Conservation (phyloP, 2,329 filamentous ascomycete species). For the Graphilbum sp. region DNA sequence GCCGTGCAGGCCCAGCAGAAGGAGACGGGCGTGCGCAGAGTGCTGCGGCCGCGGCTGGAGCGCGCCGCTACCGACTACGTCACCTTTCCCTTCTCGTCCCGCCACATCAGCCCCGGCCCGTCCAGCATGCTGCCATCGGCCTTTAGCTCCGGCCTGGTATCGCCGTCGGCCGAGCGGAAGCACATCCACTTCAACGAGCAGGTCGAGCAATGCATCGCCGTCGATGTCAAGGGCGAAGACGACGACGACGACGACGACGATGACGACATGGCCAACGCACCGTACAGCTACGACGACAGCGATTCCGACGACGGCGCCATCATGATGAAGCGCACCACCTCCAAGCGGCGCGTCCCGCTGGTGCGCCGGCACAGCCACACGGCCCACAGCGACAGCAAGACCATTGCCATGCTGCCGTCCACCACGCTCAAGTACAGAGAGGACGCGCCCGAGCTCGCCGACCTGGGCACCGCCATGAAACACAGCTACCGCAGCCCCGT, state of each 20-base stretch:
- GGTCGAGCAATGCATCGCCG: slow-evolving; percentile 88
- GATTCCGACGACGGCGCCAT: slow-evolving; percentile 63
- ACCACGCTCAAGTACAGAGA: slow-evolving; percentile 75
- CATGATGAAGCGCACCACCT: slow-evolving; percentile 59
- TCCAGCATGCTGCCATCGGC: slow-evolving; percentile 49
- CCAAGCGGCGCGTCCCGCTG: slow-evolving; percentile 39
- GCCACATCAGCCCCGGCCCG: slow-evolving; percentile 43
- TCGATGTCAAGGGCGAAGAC: slow-evolving; percentile 71
- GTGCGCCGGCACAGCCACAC: slow-evolving; percentile 21
- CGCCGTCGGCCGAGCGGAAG: slow-evolving; percentile 50
- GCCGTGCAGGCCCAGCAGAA: slow-evolving; percentile 71
- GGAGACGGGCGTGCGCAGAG: slow-evolving; percentile 26
- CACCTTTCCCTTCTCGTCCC: slow-evolving; percentile 45
- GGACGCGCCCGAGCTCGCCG: slow-evolving; percentile 49
- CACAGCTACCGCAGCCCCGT: slow-evolving; percentile 37
- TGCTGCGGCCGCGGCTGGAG: slow-evolving; percentile 37
- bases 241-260: slow-evolving; percentile 48
- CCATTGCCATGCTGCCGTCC: slow-evolving; percentile 73
- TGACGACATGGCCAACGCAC: slow-evolving; percentile 18
- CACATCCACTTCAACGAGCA: slow-evolving; percentile 96
- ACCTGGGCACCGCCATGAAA: slow-evolving; percentile 42
- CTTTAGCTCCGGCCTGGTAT: slow-evolving; percentile 51
- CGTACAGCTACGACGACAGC: slow-evolving; percentile 33
- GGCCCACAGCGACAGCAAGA: slow-evolving; percentile 51
- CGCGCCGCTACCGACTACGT: slow-evolving; percentile 54